These are phyloP conservation scores for Paraphoma chrysanthemicola DNA, from an alignment of 2,329 filamentous ascomycete genomes.

Conservation along the genomic window DNA sequence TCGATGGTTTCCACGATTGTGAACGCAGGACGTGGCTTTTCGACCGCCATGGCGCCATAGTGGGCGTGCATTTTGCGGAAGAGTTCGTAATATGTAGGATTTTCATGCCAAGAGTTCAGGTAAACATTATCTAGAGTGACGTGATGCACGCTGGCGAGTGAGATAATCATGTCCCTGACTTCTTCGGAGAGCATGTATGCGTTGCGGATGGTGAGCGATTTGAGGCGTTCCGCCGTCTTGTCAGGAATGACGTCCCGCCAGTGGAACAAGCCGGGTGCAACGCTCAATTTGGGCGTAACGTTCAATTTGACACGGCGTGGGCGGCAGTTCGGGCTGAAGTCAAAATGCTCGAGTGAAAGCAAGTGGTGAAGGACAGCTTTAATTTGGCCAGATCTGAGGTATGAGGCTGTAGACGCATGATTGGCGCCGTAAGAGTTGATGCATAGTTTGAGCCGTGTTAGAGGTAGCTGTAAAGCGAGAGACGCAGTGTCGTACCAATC, in stretches of 20 bases:
- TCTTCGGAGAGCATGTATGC: not conserved
- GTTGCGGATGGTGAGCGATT: slow-evolving; percentile 6
- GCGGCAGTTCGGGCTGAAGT: slow-evolving; percentile 9
- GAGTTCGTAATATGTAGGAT: not conserved
- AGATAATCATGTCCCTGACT: not conserved
- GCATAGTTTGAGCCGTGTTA: slow-evolving; percentile 14
- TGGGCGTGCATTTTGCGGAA: not conserved
- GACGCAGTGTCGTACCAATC: slow-evolving; percentile 13
- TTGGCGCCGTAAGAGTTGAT: slow-evolving; percentile 2
- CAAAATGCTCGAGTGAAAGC: slow-evolving; percentile 17
- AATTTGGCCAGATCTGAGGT: not conserved
- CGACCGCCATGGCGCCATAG: not conserved
- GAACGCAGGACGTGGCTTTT: slow-evolving; percentile 1
- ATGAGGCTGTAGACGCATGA: not conserved
- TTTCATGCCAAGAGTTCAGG: not conserved
- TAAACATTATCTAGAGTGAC: slow-evolving; percentile 7
- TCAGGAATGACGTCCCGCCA: slow-evolving; percentile 4
- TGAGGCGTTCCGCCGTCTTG: not conserved
- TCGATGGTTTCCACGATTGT: not conserved
- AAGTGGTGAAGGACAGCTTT: slow-evolving; percentile 3
- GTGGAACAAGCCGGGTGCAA: not conserved
- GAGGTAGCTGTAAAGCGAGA: slow-evolving; percentile 8
- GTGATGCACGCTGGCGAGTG: not conserved
- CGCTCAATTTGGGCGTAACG: too few species aligned
- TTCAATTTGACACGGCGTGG: not conserved